Percentiles rank a stretch among this genome's conserved stretches.
phyloP scores from a whole-genome alignment of 2,329 filamentous ascomycete genomes.

The Thelonectria discophora region DNA sequence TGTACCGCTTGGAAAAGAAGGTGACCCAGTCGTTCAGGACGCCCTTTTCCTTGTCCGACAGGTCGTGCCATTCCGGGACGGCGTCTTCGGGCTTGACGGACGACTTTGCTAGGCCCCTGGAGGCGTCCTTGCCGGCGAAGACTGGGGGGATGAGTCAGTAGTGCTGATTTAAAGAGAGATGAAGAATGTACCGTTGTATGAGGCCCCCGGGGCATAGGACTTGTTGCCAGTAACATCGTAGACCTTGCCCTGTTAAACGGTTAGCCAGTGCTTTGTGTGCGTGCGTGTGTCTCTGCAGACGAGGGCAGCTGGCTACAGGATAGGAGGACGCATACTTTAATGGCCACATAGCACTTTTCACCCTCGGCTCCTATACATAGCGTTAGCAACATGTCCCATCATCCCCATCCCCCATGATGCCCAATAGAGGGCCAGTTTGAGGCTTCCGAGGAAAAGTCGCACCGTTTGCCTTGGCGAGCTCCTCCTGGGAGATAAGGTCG shows the following conservation, averaged over 20 bases:
- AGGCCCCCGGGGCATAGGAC: slow-evolving; percentile 81
- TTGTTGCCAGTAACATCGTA: slow-evolving; percentile 95
- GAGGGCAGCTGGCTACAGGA: not conserved
- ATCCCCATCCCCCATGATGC: not conserved
- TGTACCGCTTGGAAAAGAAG: slow-evolving; percentile 97
- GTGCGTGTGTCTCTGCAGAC: slow-evolving; percentile 3
- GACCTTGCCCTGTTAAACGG: slow-evolving; percentile 74
- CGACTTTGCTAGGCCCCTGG: slow-evolving; percentile 86
- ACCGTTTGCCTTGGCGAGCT: slow-evolving; percentile 87
- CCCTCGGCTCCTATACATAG: slow-evolving; percentile 66
- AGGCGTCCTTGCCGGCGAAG: slow-evolving; percentile 95
- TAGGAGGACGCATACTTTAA: slow-evolving; percentile 62
- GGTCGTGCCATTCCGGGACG: slow-evolving; percentile 80
- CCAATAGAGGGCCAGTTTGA: not conserved
- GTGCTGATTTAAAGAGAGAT: not conserved
- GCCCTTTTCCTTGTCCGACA: slow-evolving; percentile 85
- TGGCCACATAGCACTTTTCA: slow-evolving; percentile 72
- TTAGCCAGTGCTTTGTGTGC: not conserved
- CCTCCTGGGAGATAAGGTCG: slow-evolving; percentile 82
- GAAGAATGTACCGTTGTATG: slow-evolving; percentile 79
- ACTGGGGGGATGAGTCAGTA: slow-evolving; percentile 63
- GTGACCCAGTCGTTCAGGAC: slow-evolving; percentile 92
- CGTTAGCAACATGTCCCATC: slow-evolving; percentile 17
- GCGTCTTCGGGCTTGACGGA: slow-evolving; percentile 89
- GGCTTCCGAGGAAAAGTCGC: slow-evolving; percentile 46